Percentiles rank a stretch among this genome's conserved stretches.
These are phyloP conservation scores for Globisporangium irregulare DNA, from an alignment of 352 stramenopile species.

Conservation along the genomic window DNA sequence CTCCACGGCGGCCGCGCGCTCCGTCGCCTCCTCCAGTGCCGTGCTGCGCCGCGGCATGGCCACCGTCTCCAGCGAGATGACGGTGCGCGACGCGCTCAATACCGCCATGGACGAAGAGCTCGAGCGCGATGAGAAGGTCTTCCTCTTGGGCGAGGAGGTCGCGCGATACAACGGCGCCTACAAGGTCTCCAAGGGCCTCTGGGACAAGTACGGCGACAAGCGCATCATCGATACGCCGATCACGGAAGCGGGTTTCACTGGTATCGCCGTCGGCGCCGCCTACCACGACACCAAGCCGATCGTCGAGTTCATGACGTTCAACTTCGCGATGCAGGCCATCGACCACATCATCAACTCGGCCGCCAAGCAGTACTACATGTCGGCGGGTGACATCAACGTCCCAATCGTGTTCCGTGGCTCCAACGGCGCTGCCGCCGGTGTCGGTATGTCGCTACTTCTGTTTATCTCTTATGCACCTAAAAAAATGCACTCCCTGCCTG, in stretches of 20 bases:
- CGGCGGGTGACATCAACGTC: constrained; percentile 95
- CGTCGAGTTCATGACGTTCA: constrained; percentile 99
- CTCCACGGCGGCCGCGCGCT: constrained; percentile 30
- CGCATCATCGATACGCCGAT: constrained; percentile 99
- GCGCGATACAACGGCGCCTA: constrained; percentile 99
- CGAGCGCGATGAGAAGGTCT: constrained; percentile 93
- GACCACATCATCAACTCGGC: constrained; percentile 99
- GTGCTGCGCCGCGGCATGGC: constrained; percentile 66
- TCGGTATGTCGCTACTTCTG: constrained; percentile 59
- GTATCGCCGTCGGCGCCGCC: constrained; percentile 92
- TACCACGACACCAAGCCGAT: constrained; percentile 98
- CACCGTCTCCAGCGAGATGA: constrained; percentile 86
- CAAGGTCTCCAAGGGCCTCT: constrained; percentile 98
- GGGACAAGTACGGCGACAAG: constrained; percentile 99
- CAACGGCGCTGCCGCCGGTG: constrained; percentile 97
- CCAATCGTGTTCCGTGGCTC: constrained; percentile 99
- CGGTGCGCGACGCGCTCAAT: constrained; percentile 98
- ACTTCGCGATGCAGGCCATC: constrained; percentile 99
- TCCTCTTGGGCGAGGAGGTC: constrained; percentile 98
- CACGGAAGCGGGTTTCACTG: constrained; percentile 96
- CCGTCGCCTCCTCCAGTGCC: constrained; percentile 16
- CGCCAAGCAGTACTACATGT: constrained; percentile 99
- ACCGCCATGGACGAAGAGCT: constrained; percentile 99
- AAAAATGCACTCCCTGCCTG: neutral
- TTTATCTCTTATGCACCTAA: neutral